Evolutionary conservation across 352 stramenopile species (phyloP), one percentile per base, ranked within the genome.

Genomic region (Salisapilia sapeloensis): DNA sequence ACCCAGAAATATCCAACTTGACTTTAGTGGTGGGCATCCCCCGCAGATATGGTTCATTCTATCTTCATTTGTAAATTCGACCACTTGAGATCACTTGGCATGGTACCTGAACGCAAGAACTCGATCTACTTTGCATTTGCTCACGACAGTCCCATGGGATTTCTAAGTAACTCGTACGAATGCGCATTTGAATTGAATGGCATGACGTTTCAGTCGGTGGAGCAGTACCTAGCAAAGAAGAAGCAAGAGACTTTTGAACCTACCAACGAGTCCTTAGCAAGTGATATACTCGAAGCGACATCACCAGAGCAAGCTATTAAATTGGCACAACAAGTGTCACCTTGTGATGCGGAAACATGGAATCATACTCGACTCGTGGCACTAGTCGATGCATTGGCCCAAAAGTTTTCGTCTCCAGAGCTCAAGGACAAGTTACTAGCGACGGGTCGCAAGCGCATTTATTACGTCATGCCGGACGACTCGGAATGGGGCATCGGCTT

Each of bases 141-240:
- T 39, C 46, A 45, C 0, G 58, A 70, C 10, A 22, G 41, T 0
- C 39, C 14, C 2, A 72, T 55, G 17, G 60, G 64, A 0, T 77
- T 55, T 34, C 25, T 80, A 27, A 80, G 64, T 48, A 80, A 77
- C 22, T 80, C 77, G 30, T 18, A 77, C 20, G 44, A 49, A n/a
- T 80, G 64, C 34, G 40, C 40, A 27, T 77, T 80, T 42, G 37
- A 35, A 11, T 58, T 64, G 29, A 11, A 51, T 16, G 56, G 54
- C 1, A 35, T 40, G 6, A 48, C 33, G 2, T 77, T 56, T 40
- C 65, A 58, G 40, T 80, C 64, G n/a, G 77, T 60, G 24, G 64
- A 80, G 37, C 64, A 80, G 53, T 72, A 40, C 31, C 77, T 80
- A 24, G 77, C 77, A 59, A 80, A 80, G 60, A 33, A 45, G 15